Evolutionary conservation across 106 monocot species (phyloP), one percentile per base, ranked within the genome.

Genomic region (Iris macrosiphon): DNA sequence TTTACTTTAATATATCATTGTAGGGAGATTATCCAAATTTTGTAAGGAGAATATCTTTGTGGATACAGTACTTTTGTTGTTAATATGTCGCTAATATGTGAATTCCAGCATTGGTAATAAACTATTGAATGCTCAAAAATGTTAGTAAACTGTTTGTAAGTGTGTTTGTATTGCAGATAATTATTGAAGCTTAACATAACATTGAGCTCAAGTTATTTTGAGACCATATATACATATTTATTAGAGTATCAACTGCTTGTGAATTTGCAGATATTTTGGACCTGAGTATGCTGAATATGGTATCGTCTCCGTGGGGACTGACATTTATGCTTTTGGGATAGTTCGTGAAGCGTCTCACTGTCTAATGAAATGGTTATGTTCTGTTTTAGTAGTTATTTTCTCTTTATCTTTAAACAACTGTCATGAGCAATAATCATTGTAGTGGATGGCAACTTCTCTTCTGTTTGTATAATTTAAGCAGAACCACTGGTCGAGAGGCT

Each of bases 211-310:
- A n/a, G n/a, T n/a, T n/a, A n/a, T n/a, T 10, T 40, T 31, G 28
- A 5, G 26, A n/a, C n/a, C 9, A 21, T 35, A 24, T 16, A 37
- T 64, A 4, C 29, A 6, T n/a, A 31, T 24, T 46, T 15, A n/a
- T 25, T 18, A 43, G 20, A 45, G 15, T 25, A 39, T 33, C 45
- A 27, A 48, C 3, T 10, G 6, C 30, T 41, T 20, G 1, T 10
- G 13, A 2, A n/a, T 57, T 1, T 30, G 20, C n/a, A 77, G 77
- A 28, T 77, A 71, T 42, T 40, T 77, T 53, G 77, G 60, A 7
- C 76, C 76, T 43, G 76, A 77, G 23, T 77, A 77, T 66, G 77
- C 77, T 44, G 71, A 77, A 50, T 46, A 66, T 66, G 71, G 77
- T 16, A 77, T 66, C 19, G 77, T 71, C 27, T 71, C 66, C 37